Percentiles rank a stretch among this genome's conserved stretches.
Conservation (phyloP, 208 protist species). For the Porcisia hertigi region DNA sequence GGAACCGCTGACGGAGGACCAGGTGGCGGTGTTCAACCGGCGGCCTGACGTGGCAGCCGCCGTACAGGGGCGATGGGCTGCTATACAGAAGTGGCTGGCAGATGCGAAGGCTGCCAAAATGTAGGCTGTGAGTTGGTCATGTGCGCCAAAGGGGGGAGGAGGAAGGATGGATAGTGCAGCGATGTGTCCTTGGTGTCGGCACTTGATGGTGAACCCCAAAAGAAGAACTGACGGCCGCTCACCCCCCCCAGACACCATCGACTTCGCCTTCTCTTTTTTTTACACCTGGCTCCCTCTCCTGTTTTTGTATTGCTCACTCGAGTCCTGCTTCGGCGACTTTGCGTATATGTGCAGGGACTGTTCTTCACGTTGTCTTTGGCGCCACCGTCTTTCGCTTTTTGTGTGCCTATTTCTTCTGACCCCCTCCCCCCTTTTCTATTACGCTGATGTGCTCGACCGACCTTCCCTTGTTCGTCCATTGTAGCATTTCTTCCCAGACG, state of each 20-base stretch:
- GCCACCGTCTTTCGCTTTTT: not conserved
- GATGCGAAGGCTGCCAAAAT: constrained; percentile 37
- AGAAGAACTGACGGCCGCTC: not conserved
- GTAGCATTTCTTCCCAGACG: not conserved
- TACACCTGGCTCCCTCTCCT: not conserved
- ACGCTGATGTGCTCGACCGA: too few species aligned
- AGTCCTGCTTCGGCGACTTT: not conserved
- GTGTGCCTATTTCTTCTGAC: not conserved
- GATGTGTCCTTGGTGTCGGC: not conserved
- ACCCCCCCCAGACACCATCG: not conserved
- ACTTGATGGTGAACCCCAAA: not conserved
- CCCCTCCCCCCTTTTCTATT: not conserved
- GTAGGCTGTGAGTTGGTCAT: not conserved
- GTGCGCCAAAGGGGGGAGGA: not conserved
- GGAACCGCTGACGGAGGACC: constrained; percentile 83
- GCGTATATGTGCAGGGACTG: not conserved
- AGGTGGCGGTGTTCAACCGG: constrained; percentile 81
- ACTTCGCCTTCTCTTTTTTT: not conserved
- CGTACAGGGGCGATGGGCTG: constrained; percentile 49
- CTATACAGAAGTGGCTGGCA: constrained; percentile 64
- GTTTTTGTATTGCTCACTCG: not conserved
- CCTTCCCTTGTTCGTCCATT: too few species aligned
- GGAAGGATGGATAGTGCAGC: not conserved
- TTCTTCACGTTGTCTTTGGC: too few species aligned
- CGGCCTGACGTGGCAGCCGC: constrained; percentile 62